Evolutionary conservation across 2,329 filamentous ascomycete genomes (phyloP).

Genomic region (Dryadomyces quercivorus): DNA sequence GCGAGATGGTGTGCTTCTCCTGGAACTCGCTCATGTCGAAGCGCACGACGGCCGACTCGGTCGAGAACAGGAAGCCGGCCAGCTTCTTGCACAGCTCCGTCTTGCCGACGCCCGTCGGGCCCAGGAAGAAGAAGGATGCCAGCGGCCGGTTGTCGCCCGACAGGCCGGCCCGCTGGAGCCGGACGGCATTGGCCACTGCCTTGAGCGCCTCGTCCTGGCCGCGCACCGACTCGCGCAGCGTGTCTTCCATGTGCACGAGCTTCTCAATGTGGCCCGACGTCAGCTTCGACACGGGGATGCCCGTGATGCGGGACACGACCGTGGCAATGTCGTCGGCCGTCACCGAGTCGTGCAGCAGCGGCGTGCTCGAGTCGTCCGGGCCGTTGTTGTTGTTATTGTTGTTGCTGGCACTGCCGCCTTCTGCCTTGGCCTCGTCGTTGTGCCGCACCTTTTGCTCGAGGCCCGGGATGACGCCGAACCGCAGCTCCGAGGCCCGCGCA

Average conservation of each 20-base stretch:
- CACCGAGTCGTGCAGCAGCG: conserved; percentile 85
- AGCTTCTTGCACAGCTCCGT: conserved; percentile 96
- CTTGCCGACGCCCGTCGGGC: conserved; percentile 92
- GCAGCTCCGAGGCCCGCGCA: conserved; percentile 75
- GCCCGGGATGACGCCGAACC: conserved; percentile 75
- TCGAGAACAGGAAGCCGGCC: conserved; percentile 85
- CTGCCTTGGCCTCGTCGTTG: conserved; percentile 42
- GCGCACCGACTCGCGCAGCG: conserved; percentile 67
- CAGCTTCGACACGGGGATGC: conserved; percentile 84
- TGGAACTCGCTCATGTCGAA: conserved; percentile 99
- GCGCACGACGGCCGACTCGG: conserved; percentile 76
- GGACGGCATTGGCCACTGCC: conserved; percentile 83
- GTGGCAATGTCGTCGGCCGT: conserved; percentile 86
- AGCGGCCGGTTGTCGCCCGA: conserved; percentile 85
- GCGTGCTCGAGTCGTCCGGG: conserved; percentile 29
- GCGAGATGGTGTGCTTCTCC: conserved; percentile 90
- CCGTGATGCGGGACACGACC: conserved; percentile 83
- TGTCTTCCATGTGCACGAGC: conserved; percentile 90
- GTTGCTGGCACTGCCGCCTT: conserved; percentile 15
- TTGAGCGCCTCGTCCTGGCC: conserved; percentile 91
- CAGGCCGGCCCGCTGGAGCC: conserved; percentile 84
- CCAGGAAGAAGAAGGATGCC: conserved; percentile 95
- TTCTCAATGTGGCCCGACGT: conserved; percentile 92
- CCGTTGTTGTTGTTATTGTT: conserved; percentile 13
- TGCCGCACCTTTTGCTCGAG: conserved; percentile 70